Evolutionary conservation across 306 rosid species (phyloP).

Genomic region (Medicago arabica): DNA sequence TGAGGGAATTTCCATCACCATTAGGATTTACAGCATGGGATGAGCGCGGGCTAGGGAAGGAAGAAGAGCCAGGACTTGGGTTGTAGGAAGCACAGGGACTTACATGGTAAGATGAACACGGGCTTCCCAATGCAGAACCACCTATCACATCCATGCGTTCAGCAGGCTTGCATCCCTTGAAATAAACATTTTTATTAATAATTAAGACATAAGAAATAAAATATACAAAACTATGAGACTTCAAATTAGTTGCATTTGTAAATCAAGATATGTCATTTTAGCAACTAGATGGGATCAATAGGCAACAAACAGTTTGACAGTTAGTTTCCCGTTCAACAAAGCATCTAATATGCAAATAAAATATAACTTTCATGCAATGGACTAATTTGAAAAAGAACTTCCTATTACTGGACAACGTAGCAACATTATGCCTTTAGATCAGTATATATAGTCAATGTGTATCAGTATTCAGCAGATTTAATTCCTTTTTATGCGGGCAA

Average conservation of each 20-base stretch:
- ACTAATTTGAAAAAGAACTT: background rate
- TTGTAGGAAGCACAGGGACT: conserved; percentile 87
- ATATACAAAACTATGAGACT: background rate
- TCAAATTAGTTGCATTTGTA: conserved; percentile 4
- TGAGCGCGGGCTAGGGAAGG: conserved; percentile 83
- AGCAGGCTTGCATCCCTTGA: conserved; percentile 86
- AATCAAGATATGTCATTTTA: background rate
- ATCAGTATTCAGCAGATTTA: background rate
- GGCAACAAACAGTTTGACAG: background rate
- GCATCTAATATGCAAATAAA: background rate
- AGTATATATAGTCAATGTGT: background rate
- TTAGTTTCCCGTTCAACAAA: background rate
- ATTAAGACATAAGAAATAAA: background rate
- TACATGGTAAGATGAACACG: conserved; percentile 76
- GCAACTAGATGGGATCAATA: background rate
- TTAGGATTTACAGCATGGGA: conserved; percentile 65
- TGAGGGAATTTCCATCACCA: conserved; percentile 72
- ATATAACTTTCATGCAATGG: background rate
- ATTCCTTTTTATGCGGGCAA: background rate
- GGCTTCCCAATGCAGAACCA: conserved; percentile 71
- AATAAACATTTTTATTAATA: conserved; percentile 20
- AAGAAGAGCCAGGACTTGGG: conserved; percentile 92
- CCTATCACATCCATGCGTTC: conserved; percentile 69
- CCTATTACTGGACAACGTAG: background rate
- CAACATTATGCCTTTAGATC: background rate